Evolutionary conservation across 2,329 filamentous ascomycete genomes (phyloP), one percentile per base, ranked within the genome.

Genomic region (Paracoccidioides brasiliensis): DNA sequence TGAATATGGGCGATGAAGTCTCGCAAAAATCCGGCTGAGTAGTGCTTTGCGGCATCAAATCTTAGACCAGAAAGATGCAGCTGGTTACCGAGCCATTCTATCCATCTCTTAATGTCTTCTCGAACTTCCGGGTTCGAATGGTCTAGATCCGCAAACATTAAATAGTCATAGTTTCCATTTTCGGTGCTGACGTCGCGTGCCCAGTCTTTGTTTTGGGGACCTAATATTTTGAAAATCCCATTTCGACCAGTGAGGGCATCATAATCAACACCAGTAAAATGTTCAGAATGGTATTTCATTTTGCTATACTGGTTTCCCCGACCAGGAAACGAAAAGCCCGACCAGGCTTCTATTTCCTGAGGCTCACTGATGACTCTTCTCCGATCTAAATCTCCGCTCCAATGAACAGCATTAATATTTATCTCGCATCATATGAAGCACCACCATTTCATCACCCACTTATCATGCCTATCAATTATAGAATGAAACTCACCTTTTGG

Each of bases 131-230:
- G 74, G 56, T 85, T 77, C 2, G 72, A 69, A 65, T 85, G 84
- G 67, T 88, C 84, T 42, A 88, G 67, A 66, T 88, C 81, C 5
- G 82, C 80, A 61, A 86, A 87, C 82, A 88, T 86, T 14, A 88
- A 76, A 64, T 82, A 87, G 60, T 78, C 76, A 52, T 79, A 82
- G 63, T 88, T 88, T 6, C 85, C 85, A 59, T 81, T 78, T 66
- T 85, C 75, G 22, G 78, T 76, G 33, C 81, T 81, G 3, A 84
- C 83, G 12, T 77, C 77, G 0, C 76, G 63, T 2, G 80, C 80
- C 84, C 84, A 88, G 41, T 76, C 75, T 63, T 86, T 85, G 55
- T 79, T 77, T 57, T 72, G 64, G 14, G 78, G 79, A 0, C 80
- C 83, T 2, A 81, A 66, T 50, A 87, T 80, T 66, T 81, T 83